phyloP scores from a whole-genome alignment of 2,329 filamentous ascomycete species.

The Bipolaris zeicola region DNA sequence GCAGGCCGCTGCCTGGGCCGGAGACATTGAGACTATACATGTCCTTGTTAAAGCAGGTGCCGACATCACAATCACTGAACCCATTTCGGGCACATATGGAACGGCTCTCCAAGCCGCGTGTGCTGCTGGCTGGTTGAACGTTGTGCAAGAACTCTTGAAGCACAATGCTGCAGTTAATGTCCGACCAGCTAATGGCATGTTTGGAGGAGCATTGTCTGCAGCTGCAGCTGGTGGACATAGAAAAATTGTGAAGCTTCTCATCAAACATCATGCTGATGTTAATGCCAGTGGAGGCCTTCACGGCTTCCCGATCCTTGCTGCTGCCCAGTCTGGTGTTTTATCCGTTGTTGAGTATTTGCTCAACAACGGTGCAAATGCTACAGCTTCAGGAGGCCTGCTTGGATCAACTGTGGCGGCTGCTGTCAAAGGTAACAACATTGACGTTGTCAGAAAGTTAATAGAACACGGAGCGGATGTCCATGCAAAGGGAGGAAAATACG shows the following conservation, averaged over 20 bases:
- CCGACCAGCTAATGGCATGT: constrained; percentile 21
- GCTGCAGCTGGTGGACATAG: constrained; percentile 14
- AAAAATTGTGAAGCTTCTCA: constrained; percentile 17
- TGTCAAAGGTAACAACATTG: constrained; percentile 16
- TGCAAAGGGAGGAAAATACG: constrained; percentile 25
- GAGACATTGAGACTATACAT: constrained; percentile 21
- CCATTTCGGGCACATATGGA: constrained; percentile 23
- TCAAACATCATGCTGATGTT: constrained; percentile 24
- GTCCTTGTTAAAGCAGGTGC: constrained; percentile 23
- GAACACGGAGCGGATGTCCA: constrained; percentile 29
- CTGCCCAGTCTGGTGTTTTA: constrained; percentile 20
- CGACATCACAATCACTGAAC: constrained; percentile 15
- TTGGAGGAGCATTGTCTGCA: constrained; percentile 20
- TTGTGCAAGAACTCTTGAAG: constrained; percentile 21
- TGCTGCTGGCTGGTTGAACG: constrained; percentile 16
- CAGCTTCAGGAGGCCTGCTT: constrained; percentile 14
- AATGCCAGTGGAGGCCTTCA: constrained; percentile 23
- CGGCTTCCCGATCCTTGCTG: constrained; percentile 24
- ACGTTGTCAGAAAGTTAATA: constrained; percentile 28
- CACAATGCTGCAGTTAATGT: constrained; percentile 24
- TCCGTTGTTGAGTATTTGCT: constrained; percentile 19
- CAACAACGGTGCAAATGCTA: constrained; percentile 19
- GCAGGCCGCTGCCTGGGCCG: constrained; percentile 22
- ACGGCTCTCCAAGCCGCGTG: constrained; percentile 31
- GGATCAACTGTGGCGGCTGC: constrained; percentile 26